phyloP scores from a whole-genome alignment of 257 asterid species.

The Solanum lycopersicoides region DNA sequence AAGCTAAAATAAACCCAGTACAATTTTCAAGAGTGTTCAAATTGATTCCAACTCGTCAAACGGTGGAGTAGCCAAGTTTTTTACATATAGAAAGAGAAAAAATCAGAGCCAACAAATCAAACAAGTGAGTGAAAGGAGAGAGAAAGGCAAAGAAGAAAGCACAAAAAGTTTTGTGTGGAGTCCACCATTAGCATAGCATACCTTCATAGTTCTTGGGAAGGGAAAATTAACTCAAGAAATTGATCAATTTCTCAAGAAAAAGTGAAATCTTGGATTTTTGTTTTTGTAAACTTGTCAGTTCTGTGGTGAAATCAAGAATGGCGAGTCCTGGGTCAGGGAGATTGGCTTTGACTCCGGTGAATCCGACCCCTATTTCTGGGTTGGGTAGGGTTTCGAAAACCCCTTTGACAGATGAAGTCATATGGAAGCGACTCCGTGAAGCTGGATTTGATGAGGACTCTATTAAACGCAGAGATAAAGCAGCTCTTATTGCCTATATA shows the following conservation, averaged over 20 bases:
- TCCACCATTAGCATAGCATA: slow-evolving; percentile 10
- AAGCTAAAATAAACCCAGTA: background rate
- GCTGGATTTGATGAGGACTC: slow-evolving; percentile 95
- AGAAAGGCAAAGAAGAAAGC: background rate
- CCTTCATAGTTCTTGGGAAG: background rate
- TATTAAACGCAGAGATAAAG: slow-evolving; percentile 82
- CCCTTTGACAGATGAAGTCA: slow-evolving; percentile 64
- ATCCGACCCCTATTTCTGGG: slow-evolving; percentile 17
- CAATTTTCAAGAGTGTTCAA: background rate
- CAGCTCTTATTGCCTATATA: slow-evolving; percentile 80
- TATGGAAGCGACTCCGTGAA: slow-evolving; percentile 78
- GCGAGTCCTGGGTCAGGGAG: slow-evolving; percentile 50
- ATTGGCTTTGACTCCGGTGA: slow-evolving; percentile 32
- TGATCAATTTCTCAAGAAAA: background rate
- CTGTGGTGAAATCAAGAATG: slow-evolving; percentile 18
- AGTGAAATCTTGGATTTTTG: background rate
- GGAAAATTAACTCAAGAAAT: background rate
- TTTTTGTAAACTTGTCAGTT: background rate
- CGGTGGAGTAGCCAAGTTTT: background rate
- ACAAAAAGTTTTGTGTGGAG: slow-evolving; percentile 9
- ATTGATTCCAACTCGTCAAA: background rate
- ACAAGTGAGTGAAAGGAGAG: background rate
- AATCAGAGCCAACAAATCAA: background rate
- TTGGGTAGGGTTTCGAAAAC: slow-evolving; percentile 44
- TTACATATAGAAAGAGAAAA: background rate